Evolutionary conservation across 148 eudicot genomes (phyloP).

Genomic region (Fagopyrum esculentum): DNA sequence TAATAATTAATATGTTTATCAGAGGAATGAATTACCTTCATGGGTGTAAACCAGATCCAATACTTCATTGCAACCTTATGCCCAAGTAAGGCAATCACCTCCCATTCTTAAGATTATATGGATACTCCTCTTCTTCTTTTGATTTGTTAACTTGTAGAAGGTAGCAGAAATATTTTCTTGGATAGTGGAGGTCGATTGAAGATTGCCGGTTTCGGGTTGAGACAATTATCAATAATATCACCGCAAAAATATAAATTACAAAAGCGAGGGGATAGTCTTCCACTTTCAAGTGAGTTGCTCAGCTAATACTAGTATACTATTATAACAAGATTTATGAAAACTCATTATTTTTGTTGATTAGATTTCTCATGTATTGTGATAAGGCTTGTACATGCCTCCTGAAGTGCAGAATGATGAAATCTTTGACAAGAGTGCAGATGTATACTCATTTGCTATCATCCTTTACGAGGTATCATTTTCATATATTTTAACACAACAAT

Average conservation of each 20-base stretch:
- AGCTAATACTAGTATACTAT: no score
- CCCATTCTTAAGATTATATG: conserved; percentile 25
- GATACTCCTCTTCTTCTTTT: conserved; percentile 30
- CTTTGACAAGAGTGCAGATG: conserved; percentile 88
- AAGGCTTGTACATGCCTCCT: conserved; percentile 80
- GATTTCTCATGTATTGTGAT: not conserved
- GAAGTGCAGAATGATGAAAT: conserved; percentile 71
- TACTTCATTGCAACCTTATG: conserved; percentile 77
- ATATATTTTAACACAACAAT: not conserved
- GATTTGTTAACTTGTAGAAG: conserved; percentile 80
- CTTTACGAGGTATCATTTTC: conserved; percentile 68
- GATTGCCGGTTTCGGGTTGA: conserved; percentile 84
- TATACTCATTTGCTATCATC: conserved; percentile 75
- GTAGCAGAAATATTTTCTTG: conserved; percentile 99
- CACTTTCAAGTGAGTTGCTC: conserved; percentile 52
- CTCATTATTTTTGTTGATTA: not conserved
- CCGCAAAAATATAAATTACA: conserved; percentile 60
- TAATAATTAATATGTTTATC: not conserved
- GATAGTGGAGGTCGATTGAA: conserved; percentile 82
- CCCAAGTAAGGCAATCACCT: conserved; percentile 83
- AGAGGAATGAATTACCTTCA: conserved; percentile 97
- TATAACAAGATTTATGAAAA: not conserved
- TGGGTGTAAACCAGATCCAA: conserved; percentile 87
- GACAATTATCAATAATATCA: conserved; percentile 60
- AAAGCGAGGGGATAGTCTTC: conserved; percentile 40